phyloP scores from a whole-genome alignment of 192 early-diverging fungal genomes.

The Coemansia sp. region DNA sequence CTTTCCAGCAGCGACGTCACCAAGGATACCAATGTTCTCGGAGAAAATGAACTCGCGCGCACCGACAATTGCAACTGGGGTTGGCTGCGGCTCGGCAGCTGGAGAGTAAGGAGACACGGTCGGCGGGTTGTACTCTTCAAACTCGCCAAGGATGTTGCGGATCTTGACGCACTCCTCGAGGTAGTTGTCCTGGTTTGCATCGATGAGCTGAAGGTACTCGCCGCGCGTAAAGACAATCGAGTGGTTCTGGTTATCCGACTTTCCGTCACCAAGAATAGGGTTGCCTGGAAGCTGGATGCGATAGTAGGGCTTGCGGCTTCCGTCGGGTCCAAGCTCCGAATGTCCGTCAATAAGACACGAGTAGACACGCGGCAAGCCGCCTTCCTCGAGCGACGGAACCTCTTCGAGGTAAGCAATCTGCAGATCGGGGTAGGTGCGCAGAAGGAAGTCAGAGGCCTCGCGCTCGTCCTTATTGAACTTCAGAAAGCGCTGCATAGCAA shows the following conservation, averaged over 20 bases:
- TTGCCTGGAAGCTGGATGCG: constrained; percentile 77
- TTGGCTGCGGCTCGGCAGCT: constrained; percentile 56
- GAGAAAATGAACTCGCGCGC: constrained; percentile 86
- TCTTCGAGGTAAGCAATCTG: constrained; percentile 82
- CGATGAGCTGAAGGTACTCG: constrained; percentile 82
- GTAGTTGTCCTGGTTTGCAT: constrained; percentile 92
- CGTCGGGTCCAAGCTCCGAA: constrained; percentile 65
- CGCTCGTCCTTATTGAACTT: constrained; percentile 77
- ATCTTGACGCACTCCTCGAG: constrained; percentile 90
- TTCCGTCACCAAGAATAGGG: constrained; percentile 89
- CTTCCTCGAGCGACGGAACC: constrained; percentile 61
- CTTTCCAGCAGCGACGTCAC: constrained; percentile 88
- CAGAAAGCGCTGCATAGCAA: constrained; percentile 80
- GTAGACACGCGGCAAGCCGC: constrained; percentile 59
- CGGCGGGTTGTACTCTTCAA: constrained; percentile 71
- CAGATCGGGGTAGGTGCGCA: constrained; percentile 72
- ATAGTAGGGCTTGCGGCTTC: constrained; percentile 75
- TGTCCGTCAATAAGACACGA: constrained; percentile 76
- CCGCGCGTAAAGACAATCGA: constrained; percentile 82
- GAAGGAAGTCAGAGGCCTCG: constrained; percentile 73
- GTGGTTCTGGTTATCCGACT: constrained; percentile 90
- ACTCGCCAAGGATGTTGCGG: constrained; percentile 80
- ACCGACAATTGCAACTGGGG: constrained; percentile 85
- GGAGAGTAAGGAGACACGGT: constrained; percentile 69
- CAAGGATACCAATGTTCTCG: constrained; percentile 78